A percentile compares a stretch with the other conserved stretches of the same genome.
These are phyloP conservation scores for Parietichytrium sp. DNA, from an alignment of 108 stramenopile species.

Conservation along the genomic window DNA sequence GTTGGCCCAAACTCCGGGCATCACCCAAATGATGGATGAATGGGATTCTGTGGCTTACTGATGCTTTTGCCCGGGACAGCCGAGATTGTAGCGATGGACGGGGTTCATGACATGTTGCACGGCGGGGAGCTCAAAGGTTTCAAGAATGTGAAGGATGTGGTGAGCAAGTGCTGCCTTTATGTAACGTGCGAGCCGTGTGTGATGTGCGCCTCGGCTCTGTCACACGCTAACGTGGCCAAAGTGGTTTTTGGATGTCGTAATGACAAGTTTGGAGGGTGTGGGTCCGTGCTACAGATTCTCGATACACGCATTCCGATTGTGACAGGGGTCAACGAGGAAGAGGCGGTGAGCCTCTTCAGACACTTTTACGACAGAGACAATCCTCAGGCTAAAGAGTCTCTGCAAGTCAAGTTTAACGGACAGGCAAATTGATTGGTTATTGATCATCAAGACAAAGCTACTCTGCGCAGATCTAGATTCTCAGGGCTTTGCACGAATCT, in stretches of 20 bases:
- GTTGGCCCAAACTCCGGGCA: no score
- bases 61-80: no score
- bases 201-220: conserved; percentile 56
- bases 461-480: no score
- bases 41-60: no score
- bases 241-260: conserved; percentile 49
- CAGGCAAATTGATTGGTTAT: no score
- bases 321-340: not conserved
- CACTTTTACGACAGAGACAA: conserved; percentile 16
- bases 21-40: no score
- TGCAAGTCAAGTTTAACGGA: not conserved
- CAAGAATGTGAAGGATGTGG: not conserved
- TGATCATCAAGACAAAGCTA: no score
- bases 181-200: conserved; percentile 60
- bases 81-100: conserved; percentile 48
- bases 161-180: conserved; percentile 10
- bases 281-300: conserved; percentile 7
- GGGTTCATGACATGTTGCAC: not conserved
- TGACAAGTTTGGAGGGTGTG: conserved; percentile 47
- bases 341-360: conserved; percentile 5
- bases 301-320: not conserved
- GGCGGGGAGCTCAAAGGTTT: not conserved
- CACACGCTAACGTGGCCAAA: not conserved
- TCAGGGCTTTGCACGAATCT: no score
- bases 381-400: not conserved